phyloP scores from a whole-genome alignment of 148 eudicot genomes.

The Linanthus parryae region DNA sequence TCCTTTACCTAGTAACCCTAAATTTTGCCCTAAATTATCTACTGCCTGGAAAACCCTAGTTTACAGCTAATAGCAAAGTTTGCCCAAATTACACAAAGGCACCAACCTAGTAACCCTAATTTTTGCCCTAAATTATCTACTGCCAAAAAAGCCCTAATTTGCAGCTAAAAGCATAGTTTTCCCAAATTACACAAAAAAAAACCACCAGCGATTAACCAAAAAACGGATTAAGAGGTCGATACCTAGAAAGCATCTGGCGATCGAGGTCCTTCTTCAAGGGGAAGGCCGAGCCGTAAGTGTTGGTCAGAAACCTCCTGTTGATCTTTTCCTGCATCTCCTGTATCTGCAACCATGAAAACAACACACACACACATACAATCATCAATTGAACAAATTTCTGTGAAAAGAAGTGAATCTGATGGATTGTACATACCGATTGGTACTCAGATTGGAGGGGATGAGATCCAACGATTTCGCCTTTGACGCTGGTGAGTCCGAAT shows the following conservation, averaged over 20 bases:
- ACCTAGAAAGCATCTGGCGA: constrained; percentile 75
- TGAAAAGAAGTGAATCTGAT: not conserved
- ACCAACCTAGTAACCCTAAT: too few species aligned
- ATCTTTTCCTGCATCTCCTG: constrained; percentile 42
- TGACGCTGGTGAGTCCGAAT: constrained; percentile 74
- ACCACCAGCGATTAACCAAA: too few species aligned
- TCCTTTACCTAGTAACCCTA: too few species aligned
- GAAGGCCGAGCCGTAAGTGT: constrained; percentile 77
- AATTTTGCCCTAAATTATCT: too few species aligned
- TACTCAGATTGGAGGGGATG: constrained; percentile 76
- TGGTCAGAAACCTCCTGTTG: constrained; percentile 46
- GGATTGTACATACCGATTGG: constrained; percentile 33
- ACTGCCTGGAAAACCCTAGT: too few species aligned
- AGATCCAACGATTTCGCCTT: constrained; percentile 65
- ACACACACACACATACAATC: not conserved
- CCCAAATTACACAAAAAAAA: not conserved
- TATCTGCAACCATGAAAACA: constrained; percentile 18
- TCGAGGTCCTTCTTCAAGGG: constrained; percentile 86
- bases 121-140: too few species aligned
- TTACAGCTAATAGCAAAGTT: too few species aligned
- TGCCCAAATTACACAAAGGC: too few species aligned
- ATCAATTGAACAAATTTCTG: not conserved
- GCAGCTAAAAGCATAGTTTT: not conserved
- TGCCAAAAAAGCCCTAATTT: constrained; percentile 6
- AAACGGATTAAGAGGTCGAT: too few species aligned